A percentile compares a stretch with the other conserved stretches of the same genome.
Conservation (phyloP, 2,329 filamentous ascomycete genomes). For the Microdochium paspali region DNA sequence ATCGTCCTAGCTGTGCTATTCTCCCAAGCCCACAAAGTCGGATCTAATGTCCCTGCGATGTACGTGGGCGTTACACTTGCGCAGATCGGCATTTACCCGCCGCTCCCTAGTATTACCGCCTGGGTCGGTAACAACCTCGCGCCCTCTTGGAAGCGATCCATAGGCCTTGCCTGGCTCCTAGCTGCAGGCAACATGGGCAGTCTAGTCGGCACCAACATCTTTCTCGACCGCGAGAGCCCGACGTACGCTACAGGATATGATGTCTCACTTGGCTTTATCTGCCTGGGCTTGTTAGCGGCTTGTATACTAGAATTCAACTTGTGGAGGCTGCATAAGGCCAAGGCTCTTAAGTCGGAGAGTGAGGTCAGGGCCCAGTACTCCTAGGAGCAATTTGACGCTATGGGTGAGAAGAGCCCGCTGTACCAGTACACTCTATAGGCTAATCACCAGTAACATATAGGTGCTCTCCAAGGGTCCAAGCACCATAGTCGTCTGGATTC, state of each 20-base stretch:
- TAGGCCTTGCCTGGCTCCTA: conserved; percentile 17
- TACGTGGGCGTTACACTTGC: conserved; percentile 14
- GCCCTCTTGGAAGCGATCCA: conserved; percentile 14
- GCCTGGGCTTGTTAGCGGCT: conserved; percentile 1
- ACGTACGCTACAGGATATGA: conserved; percentile 26
- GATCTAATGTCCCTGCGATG: neutral
- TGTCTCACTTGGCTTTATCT: conserved; percentile 17
- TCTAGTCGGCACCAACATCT: conserved; percentile 28
- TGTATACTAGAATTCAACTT: conserved; percentile 4
- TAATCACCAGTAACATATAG: no score
- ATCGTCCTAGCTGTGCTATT: conserved; percentile 18
- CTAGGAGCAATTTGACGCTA: conserved; percentile 1
- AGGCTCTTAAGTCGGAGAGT: conserved; percentile 8
- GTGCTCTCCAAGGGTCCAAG: no score
- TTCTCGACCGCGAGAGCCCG: conserved; percentile 22
- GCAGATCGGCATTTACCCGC: conserved; percentile 19
- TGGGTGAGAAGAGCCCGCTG: conserved; percentile 2
- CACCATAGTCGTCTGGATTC: no score
- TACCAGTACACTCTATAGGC: neutral
- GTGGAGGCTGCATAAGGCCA: conserved; percentile 16
- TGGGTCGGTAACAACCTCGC: conserved; percentile 20
- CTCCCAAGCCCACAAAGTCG: conserved; percentile 2
- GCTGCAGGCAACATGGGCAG: conserved; percentile 20
- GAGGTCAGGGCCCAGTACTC: conserved; percentile 7
- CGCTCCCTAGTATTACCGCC: conserved; percentile 15